Percentiles rank a stretch among this genome's conserved stretches.
These are phyloP conservation scores for Vaccinium myrtillus DNA, from an alignment of 148 eudicot genomes.

Conservation along the genomic window DNA sequence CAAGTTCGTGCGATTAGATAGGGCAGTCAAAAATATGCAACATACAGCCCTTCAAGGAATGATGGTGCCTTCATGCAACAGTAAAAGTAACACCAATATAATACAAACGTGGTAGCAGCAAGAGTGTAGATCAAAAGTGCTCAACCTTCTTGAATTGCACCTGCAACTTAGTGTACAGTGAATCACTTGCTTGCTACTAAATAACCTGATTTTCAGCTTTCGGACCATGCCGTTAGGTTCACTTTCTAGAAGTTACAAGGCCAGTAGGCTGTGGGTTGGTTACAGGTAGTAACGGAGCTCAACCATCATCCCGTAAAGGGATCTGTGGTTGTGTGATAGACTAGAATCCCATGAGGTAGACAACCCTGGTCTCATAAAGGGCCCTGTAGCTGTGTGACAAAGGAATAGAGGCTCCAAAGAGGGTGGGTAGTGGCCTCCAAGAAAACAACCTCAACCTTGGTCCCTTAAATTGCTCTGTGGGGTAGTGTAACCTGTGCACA, in stretches of 20 bases:
- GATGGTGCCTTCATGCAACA: not conserved
- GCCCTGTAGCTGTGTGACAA: not conserved
- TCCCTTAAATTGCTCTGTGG: not conserved
- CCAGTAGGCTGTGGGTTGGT: not conserved
- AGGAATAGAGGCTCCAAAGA: not conserved
- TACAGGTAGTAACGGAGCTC: not conserved
- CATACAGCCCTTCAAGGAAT: not conserved
- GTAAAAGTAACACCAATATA: not conserved
- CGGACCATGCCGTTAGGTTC: not conserved
- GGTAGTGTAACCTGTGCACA: not conserved
- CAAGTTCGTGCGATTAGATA: not conserved
- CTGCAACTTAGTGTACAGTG: not conserved
- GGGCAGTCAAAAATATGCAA: not conserved
- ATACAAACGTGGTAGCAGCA: not conserved
- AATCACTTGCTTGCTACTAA: not conserved
- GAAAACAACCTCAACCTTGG: not conserved
- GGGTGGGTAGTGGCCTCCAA: not conserved
- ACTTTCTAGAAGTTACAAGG: not conserved
- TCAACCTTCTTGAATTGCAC: not conserved
- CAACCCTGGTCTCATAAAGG: not conserved
- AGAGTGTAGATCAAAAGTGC: not conserved
- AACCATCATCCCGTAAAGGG: not conserved
- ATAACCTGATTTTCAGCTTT: not conserved
- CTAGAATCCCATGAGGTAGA: no score
- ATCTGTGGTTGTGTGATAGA: no score